Base-by-base conservation (phyloP, 805 yeast genomes). In the Barnettozyma wickerhamii region DNA sequence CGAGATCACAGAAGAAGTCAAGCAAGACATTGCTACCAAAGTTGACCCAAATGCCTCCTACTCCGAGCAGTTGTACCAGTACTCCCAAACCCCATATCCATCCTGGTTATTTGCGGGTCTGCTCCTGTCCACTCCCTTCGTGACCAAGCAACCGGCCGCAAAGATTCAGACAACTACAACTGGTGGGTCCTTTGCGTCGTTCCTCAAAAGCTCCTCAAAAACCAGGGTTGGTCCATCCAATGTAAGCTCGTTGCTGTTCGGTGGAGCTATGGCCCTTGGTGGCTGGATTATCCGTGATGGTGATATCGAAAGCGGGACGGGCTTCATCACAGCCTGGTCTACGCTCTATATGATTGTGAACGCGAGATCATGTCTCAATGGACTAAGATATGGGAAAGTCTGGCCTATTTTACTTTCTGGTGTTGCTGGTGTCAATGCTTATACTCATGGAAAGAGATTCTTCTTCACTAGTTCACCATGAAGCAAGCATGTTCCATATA, bases 241-340 rank as follows among this genome's bases (percentile, higher is more conserved):
- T 6, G 49, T 52, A 19, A 58, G 60, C 29, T 75, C 81, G 28
- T 54, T 73, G 19, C 52, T 79, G 10, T 84, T 84, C 57, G 84
- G 87, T 5, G 63, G 73, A 1, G 79, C 84, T 29, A 64, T 75
- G 42, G 78, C 78, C 1, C 59, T 82, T 15, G 91, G 91, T 19
- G 79, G 85, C 4, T 83, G 77, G 67, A 82, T 89, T 68, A 74
- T 83, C 30, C 69, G 70, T 48, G 96, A 89, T 56, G 81, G 85
- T 13, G 96, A 88, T 53, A 62, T 77, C 17, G 72, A 74, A 34
- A 80, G 84, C 61, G 96, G 95, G 4, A 72, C 91, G 1, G 96
- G 95, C 0, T 83, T 89, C 54, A 66, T 74, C 6, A 69, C 77
- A 52, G 95, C 93, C 2, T 90, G 96, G 96, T 77, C 86, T 7